Base-by-base conservation (phyloP, 2,329 filamentous ascomycete genomes). In the Colletotrichum sp. region DNA sequence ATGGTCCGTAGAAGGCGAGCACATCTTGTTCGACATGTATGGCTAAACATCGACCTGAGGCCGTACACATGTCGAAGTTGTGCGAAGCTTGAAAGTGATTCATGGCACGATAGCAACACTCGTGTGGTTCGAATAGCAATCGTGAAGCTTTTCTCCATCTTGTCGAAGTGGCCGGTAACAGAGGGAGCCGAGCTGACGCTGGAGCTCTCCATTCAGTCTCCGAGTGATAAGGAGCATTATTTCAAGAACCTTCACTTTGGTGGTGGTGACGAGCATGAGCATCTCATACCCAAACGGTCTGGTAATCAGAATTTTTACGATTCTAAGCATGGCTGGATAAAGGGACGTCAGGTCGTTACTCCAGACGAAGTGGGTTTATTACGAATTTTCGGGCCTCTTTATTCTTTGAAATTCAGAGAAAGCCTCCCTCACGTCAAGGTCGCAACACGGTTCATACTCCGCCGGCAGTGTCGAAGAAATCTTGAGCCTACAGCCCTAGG, bases 171-270 rank as follows among this genome's bases (percentile, higher is more conserved):
- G 84, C 64, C 63, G 3, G 36, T 52, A 55, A 3, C 9, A 16
- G 63, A 77, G 16, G 67, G 69, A 15, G 75, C 75, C 30, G 62
- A 72, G 34, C 77, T 86, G 77, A 79, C 79, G 8, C 77, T 86
- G 75, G 85, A 86, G 77, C 74, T 85, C 21, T 83, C 82, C 70
- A 80, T 76, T 3, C 80, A 82, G 55, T 84, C 82, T 65, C 83
- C 81, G 15, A 85, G 83, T 72, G 83, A 86, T 79, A 80, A 62
- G 13, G 75, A 84, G 63, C 81, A 85, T 76, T 85, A 78, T 78
- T 84, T 84, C 75, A 82, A 82, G 71, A 78, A 82, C 72, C 73
- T 79, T 26, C 64, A 78, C 75, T 81, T 83, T 36, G 82, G 64
- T 8, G 39, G 26, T 15, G n/a, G 0, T 18, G 55, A 15, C 63